Base-by-base conservation (phyloP, 108 stramenopile species). In the Asterionellopsis glacialis region DNA sequence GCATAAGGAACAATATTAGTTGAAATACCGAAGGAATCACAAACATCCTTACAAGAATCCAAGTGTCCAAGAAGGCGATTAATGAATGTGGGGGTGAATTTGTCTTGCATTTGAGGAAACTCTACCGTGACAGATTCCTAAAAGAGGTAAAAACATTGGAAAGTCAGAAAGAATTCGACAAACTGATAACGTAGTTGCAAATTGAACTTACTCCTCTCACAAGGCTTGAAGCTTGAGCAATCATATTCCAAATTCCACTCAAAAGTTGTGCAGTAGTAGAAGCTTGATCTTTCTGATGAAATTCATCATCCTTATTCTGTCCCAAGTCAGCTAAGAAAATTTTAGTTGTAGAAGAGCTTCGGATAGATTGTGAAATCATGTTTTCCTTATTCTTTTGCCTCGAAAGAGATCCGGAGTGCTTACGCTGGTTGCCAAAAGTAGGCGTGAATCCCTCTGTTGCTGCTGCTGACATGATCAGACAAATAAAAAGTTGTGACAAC, bases 1-100 rank as follows among this genome's bases (percentile, higher is more conserved):
- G 66, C 38, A 63, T 73, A 75, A 0, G 91, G 91, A 10, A 69
- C 45, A 12, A 93, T 70, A 23, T 81, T 52, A 33, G 87, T 89
- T 16, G 72, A 68, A 25, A 87, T 72, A 10, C 93, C 90, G 73
- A 85, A 94, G 58, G 67, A 60, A 59, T 94, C 92, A 50, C 85
- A 90, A 43, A 89, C 85, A 61, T 94, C 93, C 62, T 89, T 90
- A 75, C 93, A 94, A 13, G 68, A 65, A 59, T 94, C 93, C 41
- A 94, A 61, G 63, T 94, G 93, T 18, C 68, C 88, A 54, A 90
- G 59, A 19, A 93, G 53, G 44, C 77, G 69, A 51, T 78, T 64
- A 41, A 93, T 49, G 63, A 65, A 93, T 0, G 65, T 50, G 6
- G 76, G 77, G 49, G 72, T 55, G 54, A 84, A 61, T 27, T 74